A percentile compares a stretch with the other conserved stretches of the same genome.
Conservation (phyloP, 2,329 filamentous ascomycete species). For the Plenodomus biglobosus region DNA sequence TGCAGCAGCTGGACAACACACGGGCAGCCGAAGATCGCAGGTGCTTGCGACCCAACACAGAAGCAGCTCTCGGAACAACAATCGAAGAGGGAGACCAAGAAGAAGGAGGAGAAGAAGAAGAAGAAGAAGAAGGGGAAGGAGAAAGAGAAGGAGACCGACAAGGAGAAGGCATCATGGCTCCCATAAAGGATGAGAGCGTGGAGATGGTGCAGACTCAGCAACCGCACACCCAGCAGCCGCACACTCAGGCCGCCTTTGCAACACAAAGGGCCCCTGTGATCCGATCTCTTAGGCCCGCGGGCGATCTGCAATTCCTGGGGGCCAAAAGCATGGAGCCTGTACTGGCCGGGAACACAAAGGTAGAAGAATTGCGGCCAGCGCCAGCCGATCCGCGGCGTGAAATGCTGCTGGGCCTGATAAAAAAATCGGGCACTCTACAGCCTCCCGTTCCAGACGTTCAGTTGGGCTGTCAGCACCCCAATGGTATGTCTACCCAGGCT, state of each 20-base stretch:
- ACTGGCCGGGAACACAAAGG: conserved; percentile 22
- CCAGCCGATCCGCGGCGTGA: neutral
- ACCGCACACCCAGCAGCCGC: conserved; percentile 18
- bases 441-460: neutral
- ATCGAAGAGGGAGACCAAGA: neutral
- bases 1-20: conserved; percentile 13
- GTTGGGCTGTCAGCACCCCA: conserved; percentile 1
- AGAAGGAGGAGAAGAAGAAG: no score
- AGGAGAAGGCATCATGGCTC: conserved; percentile 13
- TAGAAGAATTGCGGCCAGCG: conserved; percentile 11
- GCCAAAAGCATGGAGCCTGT: conserved; percentile 21
- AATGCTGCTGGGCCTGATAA: neutral
- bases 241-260: conserved; percentile 25
- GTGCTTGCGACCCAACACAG: conserved; percentile 13
- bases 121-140: no score
- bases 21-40: conserved; percentile 17
- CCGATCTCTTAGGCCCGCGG: conserved; percentile 2
- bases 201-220: neutral
- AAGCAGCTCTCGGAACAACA: neutral
- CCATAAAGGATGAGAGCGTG: neutral
- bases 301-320: conserved; percentile 13
- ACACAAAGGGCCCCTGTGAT: conserved; percentile 23
- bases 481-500: neutral
- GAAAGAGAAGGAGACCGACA: no score
- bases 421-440: neutral